phyloP scores from a whole-genome alignment of 495 filamentous ascomycete species.

The Cetradonia linearis region DNA sequence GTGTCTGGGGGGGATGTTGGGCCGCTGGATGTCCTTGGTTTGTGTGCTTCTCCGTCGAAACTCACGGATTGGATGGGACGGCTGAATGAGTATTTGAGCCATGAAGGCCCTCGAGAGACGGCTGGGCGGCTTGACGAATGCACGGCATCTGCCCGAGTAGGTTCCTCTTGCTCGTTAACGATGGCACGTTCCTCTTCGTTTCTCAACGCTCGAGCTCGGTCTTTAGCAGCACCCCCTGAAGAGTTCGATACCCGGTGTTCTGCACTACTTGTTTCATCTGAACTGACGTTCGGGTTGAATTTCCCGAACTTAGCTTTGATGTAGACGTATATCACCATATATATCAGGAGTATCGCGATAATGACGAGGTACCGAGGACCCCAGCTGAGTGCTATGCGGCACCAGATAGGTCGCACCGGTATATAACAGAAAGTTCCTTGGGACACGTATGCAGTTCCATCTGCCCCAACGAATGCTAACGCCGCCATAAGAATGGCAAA shows the following conservation, averaged over 20 bases:
- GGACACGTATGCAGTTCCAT: slow-evolving; percentile 41
- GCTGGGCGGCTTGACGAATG: background rate
- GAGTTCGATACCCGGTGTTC: background rate
- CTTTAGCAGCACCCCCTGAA: too few species aligned
- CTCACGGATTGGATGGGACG: background rate
- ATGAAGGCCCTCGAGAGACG: background rate
- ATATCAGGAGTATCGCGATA: slow-evolving; percentile 48
- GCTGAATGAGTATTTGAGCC: background rate
- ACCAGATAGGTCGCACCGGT: slow-evolving; percentile 53
- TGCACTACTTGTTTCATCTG: background rate
- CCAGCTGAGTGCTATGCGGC: slow-evolving; percentile 57
- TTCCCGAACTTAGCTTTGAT: slow-evolving; percentile 39
- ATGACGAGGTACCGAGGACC: slow-evolving; percentile 62
- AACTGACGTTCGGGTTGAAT: slow-evolving; percentile 24
- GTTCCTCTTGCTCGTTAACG: background rate
- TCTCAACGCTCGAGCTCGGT: background rate
- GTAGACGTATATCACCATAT: slow-evolving; percentile 58
- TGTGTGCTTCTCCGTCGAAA: background rate
- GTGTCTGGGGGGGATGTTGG: background rate
- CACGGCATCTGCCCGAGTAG: background rate
- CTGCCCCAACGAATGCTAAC: slow-evolving; percentile 52
- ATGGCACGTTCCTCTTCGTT: background rate
- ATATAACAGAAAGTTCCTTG: slow-evolving; percentile 58
- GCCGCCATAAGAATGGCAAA: slow-evolving; percentile 49
- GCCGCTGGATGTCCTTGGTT: background rate